Evolutionary conservation across 106 monocot species (phyloP).

Genomic region (Xerophyta viscosa): DNA sequence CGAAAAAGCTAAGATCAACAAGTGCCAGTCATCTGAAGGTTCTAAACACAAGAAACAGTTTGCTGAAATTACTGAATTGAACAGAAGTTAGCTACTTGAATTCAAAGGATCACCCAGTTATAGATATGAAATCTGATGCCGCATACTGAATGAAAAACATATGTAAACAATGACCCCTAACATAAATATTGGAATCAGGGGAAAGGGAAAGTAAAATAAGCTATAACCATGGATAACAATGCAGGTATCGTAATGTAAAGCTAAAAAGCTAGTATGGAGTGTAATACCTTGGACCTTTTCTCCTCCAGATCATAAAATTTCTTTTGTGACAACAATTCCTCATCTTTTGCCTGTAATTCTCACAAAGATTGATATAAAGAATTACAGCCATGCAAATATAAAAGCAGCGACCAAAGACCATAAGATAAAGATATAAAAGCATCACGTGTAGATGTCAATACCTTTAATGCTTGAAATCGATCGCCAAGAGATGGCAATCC

Average conservation of each 20-base stretch:
- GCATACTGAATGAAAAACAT: too few species aligned
- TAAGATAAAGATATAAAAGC: neutral
- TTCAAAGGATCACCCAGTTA: too few species aligned
- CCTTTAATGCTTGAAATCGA: slow-evolving; percentile 73
- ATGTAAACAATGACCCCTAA: too few species aligned
- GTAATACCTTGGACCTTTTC: slow-evolving; percentile 61
- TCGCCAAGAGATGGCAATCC: slow-evolving; percentile 73
- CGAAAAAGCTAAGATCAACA: too few species aligned
- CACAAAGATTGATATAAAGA: neutral
- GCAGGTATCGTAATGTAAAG: neutral
- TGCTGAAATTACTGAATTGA: too few species aligned
- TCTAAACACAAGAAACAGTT: too few species aligned
- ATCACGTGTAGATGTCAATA: neutral
- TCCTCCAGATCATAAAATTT: slow-evolving; percentile 57
- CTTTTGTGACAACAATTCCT: slow-evolving; percentile 66
- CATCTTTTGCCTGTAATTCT: slow-evolving; percentile 54
- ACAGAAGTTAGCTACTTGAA: too few species aligned
- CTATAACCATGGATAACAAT: neutral
- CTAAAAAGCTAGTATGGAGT: neutral
- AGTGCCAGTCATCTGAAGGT: too few species aligned
- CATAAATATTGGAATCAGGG: too few species aligned
- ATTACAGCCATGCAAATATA: neutral
- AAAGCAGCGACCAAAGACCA: too few species aligned
- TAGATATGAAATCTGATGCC: too few species aligned
- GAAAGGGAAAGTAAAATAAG: neutral